phyloP scores from a whole-genome alignment of 306 rosid species.

The Vigna angularis region DNA sequence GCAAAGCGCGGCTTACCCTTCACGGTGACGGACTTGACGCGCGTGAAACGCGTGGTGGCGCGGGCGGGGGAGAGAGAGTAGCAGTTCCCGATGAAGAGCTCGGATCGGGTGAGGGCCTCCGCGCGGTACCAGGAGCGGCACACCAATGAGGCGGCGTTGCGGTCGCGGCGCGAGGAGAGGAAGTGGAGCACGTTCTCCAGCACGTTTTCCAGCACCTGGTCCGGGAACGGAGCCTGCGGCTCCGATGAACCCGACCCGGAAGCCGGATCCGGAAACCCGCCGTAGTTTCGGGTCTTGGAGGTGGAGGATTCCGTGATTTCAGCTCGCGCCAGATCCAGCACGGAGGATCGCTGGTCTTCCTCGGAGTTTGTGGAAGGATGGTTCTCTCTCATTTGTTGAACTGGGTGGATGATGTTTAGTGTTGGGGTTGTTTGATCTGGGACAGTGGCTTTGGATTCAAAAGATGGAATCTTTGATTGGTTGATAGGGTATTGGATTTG shows the following conservation, averaged over 20 bases:
- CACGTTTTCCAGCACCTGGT: constrained; percentile 89
- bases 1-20: constrained; percentile 92
- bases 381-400: constrained; percentile 54
- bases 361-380: constrained; percentile 59
- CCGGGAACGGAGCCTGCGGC: constrained; percentile 58
- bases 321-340: constrained; percentile 62
- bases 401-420: background rate
- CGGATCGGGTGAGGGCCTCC: constrained; percentile 93
- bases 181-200: constrained; percentile 95
- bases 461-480: constrained; percentile 44
- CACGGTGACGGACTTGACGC: constrained; percentile 63
- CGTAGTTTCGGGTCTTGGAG: constrained; percentile 59
- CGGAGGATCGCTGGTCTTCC: constrained; percentile 75
- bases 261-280: constrained; percentile 34
- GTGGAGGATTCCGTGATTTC: constrained; percentile 56
- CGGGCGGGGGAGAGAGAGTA: constrained; percentile 77
- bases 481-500: constrained; percentile 30
- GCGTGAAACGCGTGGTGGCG: constrained; percentile 63
- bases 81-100: constrained; percentile 93
- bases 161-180: constrained; percentile 77
- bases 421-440: constrained; percentile 40
- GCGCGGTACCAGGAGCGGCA: constrained; percentile 91
- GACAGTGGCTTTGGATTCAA: constrained; percentile 33
- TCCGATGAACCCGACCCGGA: constrained; percentile 44
- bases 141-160: constrained; percentile 95